These are phyloP conservation scores for Kodamaea derodonti DNA, from an alignment of 1,139 yeast genomes.

Conservation along the genomic window DNA sequence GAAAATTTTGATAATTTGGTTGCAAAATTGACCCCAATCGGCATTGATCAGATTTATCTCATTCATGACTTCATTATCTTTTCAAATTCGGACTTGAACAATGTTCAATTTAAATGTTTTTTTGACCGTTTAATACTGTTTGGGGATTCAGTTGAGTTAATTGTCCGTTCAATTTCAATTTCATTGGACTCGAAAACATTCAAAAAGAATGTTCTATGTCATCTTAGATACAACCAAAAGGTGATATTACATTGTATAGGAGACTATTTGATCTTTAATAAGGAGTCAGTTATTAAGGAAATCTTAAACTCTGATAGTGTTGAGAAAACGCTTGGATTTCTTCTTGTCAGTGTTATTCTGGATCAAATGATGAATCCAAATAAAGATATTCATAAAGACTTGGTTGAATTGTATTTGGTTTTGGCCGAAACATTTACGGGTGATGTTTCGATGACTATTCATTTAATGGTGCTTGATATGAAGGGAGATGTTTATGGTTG, in stretches of 20 bases:
- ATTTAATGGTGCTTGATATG: not conserved
- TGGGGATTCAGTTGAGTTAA: not conserved
- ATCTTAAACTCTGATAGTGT: not conserved
- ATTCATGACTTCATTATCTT: conserved; percentile 7
- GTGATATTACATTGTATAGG: conserved; percentile 8
- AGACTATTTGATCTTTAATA: conserved; percentile 9
- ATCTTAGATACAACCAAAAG: not conserved
- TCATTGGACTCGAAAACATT: conserved; percentile 8
- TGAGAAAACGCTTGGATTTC: conserved; percentile 1
- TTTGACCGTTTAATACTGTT: not conserved
- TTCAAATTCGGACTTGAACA: not conserved
- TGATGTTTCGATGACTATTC: conserved; percentile 1
- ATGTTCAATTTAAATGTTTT: not conserved
- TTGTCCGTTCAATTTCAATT: conserved; percentile 3
- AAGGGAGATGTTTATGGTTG: not conserved
- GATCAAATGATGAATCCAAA: not conserved
- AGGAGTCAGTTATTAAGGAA: conserved; percentile 1
- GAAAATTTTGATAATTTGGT: conserved; percentile 2
- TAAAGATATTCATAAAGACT: conserved; percentile 1
- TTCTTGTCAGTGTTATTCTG: not conserved
- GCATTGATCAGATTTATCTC: conserved; percentile 1
- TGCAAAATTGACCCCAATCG: not conserved
- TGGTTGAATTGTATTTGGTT: conserved; percentile 7
- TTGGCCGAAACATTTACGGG: conserved; percentile 5
- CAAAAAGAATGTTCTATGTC: conserved; percentile 2